These are phyloP conservation scores for Colletotrichum costaricense DNA, from an alignment of 2,329 filamentous ascomycete species.

Conservation along the genomic window DNA sequence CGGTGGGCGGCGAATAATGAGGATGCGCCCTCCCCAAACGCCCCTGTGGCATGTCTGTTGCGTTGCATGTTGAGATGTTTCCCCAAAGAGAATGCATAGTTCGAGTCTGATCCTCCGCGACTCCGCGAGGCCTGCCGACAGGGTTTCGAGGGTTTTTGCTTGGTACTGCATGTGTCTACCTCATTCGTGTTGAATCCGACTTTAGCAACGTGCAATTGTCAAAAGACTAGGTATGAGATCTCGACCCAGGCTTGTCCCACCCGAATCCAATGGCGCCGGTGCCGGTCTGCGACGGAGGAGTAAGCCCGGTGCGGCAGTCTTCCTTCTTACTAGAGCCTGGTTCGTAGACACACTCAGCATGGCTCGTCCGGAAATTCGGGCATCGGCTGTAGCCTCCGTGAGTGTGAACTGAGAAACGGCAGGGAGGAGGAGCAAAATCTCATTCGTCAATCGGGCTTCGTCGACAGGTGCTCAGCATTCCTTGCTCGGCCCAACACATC, in stretches of 20 bases:
- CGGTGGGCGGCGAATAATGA: neutral
- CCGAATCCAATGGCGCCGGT: neutral
- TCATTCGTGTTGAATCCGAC: neutral
- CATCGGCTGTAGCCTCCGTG: neutral
- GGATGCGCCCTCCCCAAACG: neutral
- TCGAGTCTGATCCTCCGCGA: neutral
- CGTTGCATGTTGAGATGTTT: neutral
- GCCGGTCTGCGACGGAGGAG: neutral
- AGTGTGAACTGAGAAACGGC: neutral
- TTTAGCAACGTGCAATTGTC: neutral
- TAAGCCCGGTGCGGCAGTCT: neutral
- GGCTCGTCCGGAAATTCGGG: neutral
- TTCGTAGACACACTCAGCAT: neutral
- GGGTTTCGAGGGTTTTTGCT: neutral
- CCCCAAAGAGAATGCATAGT: neutral
- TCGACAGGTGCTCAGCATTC: neutral
- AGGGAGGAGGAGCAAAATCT: neutral
- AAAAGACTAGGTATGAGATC: neutral
- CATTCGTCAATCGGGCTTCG: neutral
- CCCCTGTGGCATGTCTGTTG: neutral
- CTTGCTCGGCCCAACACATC: constrained; percentile 2
- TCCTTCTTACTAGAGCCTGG: neutral
- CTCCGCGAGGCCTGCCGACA: neutral
- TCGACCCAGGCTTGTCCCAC: neutral
- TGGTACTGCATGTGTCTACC: neutral